A percentile compares a stretch with the other conserved stretches of the same genome.
These are phyloP conservation scores for Tulasnella sp. DNA, from an alignment of 768 basidiomycete genomes.

Conservation along the genomic window DNA sequence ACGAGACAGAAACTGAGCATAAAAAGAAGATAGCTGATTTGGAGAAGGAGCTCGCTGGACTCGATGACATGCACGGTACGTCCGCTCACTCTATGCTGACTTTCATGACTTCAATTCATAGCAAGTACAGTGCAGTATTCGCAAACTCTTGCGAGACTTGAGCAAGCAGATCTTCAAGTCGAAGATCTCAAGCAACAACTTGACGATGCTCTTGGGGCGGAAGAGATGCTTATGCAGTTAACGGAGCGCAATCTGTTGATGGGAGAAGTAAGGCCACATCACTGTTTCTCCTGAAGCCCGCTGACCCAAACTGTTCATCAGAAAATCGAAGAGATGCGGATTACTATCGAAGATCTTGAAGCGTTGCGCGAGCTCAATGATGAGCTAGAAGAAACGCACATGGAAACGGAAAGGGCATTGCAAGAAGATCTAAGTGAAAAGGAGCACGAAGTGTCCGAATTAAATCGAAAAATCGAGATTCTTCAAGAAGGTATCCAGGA, in stretches of 20 bases:
- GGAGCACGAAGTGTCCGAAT: slow-evolving; percentile 58
- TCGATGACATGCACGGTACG: slow-evolving; percentile 71
- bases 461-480: slow-evolving; percentile 44
- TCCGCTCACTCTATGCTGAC: background rate
- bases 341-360: slow-evolving; percentile 92
- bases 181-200: slow-evolving; percentile 90
- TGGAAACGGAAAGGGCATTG: slow-evolving; percentile 83
- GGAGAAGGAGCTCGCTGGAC: slow-evolving; percentile 69
- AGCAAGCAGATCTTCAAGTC: slow-evolving; percentile 81
- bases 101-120: background rate
- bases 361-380: slow-evolving; percentile 91
- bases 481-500: slow-evolving; percentile 76
- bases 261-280: slow-evolving; percentile 51
- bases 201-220: slow-evolving; percentile 88
- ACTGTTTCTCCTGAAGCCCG: background rate
- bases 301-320: slow-evolving; percentile 23
- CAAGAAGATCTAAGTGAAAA: slow-evolving; percentile 80
- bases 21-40: slow-evolving; percentile 69
- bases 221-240: slow-evolving; percentile 90
- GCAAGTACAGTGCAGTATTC: slow-evolving; percentile 56
- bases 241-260: slow-evolving; percentile 89
- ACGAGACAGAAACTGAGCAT: slow-evolving; percentile 78
- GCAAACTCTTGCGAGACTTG: slow-evolving; percentile 59
- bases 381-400: slow-evolving; percentile 91
- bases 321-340: slow-evolving; percentile 97